Conservation (phyloP, 2,329 filamentous ascomycete species). For the Alternaria postmessia region DNA sequence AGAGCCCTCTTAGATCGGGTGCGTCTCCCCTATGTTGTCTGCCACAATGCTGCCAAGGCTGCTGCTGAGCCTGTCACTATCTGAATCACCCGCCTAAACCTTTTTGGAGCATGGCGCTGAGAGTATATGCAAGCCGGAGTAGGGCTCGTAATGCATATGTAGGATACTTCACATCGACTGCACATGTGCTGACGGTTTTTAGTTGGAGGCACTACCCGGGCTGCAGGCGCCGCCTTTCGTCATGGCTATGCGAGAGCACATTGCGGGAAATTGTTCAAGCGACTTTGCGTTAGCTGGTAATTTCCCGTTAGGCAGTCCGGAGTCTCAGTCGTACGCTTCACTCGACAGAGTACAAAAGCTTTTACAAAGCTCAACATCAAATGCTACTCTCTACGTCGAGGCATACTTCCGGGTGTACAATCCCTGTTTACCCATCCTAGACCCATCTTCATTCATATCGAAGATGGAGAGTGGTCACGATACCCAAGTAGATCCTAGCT, state of each 20-base stretch:
- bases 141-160: background rate
- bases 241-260: slow-evolving; percentile 23
- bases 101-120: no score
- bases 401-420: background rate
- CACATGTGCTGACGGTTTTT: no score
- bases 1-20: slow-evolving; percentile 17
- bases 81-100: no score
- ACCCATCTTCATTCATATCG: background rate
- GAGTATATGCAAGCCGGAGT: no score
- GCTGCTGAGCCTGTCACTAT: background rate
- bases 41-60: background rate
- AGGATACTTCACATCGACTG: background rate
- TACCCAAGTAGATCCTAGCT: slow-evolving; percentile 13
- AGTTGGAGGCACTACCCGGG: no score
- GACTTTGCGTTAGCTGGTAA: slow-evolving; percentile 32
- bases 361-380: background rate
- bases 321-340: slow-evolving; percentile 24
- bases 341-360: background rate
- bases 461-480: background rate
- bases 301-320: slow-evolving; percentile 28
- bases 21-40: background rate
- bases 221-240: background rate
- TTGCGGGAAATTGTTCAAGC: slow-evolving; percentile 20
- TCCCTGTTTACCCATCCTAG: background rate
- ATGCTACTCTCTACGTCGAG: background rate